Evolutionary conservation across 441 rosid genomes (phyloP), one percentile per base, ranked within the genome.

Genomic region (Populus tomentosa): DNA sequence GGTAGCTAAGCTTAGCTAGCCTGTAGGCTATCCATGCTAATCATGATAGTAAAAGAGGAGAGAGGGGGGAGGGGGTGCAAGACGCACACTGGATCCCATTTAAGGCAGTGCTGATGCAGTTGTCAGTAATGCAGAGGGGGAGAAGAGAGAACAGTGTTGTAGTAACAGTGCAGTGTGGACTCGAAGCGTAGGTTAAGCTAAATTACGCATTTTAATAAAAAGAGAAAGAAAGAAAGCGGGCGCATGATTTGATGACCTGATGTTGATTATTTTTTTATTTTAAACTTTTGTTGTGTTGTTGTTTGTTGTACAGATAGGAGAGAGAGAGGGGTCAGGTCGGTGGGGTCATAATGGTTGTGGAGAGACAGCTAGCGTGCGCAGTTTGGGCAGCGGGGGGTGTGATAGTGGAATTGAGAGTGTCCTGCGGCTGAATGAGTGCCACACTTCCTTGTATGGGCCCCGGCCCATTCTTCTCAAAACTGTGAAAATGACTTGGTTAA

Each of bases 51-150:
- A 16, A 32, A 28, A 32, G 38, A 26, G 42, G 32, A 67, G 33
- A 5, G 36, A 78, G 76, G 70, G 84, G 73, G 79, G 84, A 65
- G 56, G 74, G 21, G 69, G 73, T 36, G 79, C 85, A 67, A 82
- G 24, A 71, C 63, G 86, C 81, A 80, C 77, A 81, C 23, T 6
- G 79, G 80, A 90, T 86, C 86, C 89, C 87, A 86, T 83, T 87
- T 75, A 86, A 79, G 89, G 80, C 85, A 80, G 21, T 53, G 62
- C 21, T 56, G 23, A 11, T 46, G 56, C 62, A 56, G 83, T 82
- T 82, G 84, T 75, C 89, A 84, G 92, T 40, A 61, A 50, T 50
- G 62, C 40, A 33, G 77, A 4, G 56, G 53, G 53, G 53, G 16
- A 46, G 56, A 86, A 80, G 89, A 76, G 84, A 56, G 62, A 20